Conservation (phyloP, 2,329 filamentous ascomycete genomes). For the Fusarium poae region DNA sequence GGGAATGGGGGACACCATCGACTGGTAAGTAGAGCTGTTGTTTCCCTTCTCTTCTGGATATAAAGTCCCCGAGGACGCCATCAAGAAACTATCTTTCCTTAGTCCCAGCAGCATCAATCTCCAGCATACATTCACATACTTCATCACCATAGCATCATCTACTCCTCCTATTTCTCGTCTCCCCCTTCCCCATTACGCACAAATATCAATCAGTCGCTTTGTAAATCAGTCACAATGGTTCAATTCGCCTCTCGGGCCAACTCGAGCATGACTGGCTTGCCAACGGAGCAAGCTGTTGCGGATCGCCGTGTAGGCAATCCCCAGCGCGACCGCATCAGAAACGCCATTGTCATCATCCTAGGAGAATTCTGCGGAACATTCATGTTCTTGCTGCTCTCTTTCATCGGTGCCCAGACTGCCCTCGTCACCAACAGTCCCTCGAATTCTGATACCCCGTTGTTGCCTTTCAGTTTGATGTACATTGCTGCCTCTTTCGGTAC, state of each 20-base stretch:
- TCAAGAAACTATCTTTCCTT: constrained; percentile 16
- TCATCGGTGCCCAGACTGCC: constrained; percentile 57
- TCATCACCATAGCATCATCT: background rate
- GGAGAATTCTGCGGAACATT: constrained; percentile 68
- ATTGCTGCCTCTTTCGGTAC: constrained; percentile 65
- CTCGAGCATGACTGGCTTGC: constrained; percentile 27
- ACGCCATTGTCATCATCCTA: constrained; percentile 58
- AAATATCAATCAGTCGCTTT: background rate
- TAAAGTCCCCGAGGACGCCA: constrained; percentile 32
- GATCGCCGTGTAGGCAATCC: constrained; percentile 12
- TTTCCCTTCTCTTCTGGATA: constrained; percentile 19
- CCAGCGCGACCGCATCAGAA: constrained; percentile 41
- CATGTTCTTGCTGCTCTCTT: constrained; percentile 63
- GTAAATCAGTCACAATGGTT: constrained; percentile 26
- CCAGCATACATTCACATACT: constrained; percentile 1
- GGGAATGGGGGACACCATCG: constrained; percentile 19
- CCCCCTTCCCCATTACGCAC: background rate
- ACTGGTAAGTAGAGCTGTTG: background rate
- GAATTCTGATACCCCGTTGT: constrained; percentile 47
- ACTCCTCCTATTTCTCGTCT: background rate
- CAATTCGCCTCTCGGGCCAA: constrained; percentile 18
- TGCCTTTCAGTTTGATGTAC: constrained; percentile 59
- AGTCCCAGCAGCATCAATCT: constrained; percentile 8
- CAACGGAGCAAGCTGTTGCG: constrained; percentile 29
- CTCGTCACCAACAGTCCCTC: constrained; percentile 50